Evolutionary conservation across 2,329 filamentous ascomycete species (phyloP), one percentile per base, ranked within the genome.

Genomic region (Monosporascus sp.): DNA sequence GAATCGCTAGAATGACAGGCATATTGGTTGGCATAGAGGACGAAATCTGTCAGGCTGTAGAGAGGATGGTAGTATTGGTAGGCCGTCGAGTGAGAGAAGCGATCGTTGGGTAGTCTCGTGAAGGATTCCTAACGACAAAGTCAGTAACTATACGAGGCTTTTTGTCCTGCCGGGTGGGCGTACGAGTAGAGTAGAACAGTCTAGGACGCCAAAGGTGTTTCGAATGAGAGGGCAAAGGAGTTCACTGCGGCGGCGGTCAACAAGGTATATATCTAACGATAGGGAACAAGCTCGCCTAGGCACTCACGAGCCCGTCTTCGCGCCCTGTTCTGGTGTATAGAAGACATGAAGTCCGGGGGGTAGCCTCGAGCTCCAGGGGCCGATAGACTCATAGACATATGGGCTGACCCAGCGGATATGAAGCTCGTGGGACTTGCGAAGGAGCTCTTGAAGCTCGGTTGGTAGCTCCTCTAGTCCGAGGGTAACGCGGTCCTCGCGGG

Each of bases 341-440:
- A 88, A 88, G 25, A 91, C 75, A 73, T 97, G 91, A 22, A 97
- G 73, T 3, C 93, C 93, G 0, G 92, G 85, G 2, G 90, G 84
- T 15, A 91, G 70, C 54, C 88, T 82, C 49, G 90, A 90, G 44
- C 82, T 75, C 62, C 94, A 86, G 2, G 92, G 92, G 39, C 85
- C 78, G 45, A 86, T 73, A 1, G 80, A 74, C 39, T 80, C 73
- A 66, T 85, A 86, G 2, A 77, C 63, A 6, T 65, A 62, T 2
- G 82, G 73, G 15, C 84, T 82, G n/a, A 82, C 79, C 89, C 91
- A 96, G 66, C 88, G 83, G 54, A 97, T 74, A 68, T 93, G 88
- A 42, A 97, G 72, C 68, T 90, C 85, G 62, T 86, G 81, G 57
- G 81, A 83, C 62, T 81, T 75, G 51, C 79, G 75, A 25, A 96